Evolutionary conservation across 2,329 filamentous ascomycete genomes (phyloP), one percentile per base, ranked within the genome.

Genomic region (Paraphaeosphaeria minitans): DNA sequence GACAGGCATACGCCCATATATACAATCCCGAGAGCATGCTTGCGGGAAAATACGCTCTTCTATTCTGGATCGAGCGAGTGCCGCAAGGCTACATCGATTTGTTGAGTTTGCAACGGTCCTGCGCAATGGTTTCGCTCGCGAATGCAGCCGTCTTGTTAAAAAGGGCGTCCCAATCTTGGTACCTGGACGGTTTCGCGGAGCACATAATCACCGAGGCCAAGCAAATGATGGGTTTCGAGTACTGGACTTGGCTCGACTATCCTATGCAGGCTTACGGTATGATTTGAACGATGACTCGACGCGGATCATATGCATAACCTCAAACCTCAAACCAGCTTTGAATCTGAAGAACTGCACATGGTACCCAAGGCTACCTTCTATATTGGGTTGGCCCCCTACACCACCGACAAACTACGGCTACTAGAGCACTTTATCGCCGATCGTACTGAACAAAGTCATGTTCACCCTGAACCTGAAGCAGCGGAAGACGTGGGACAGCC

Each of bases 241-340:
- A 60, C 24, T n/a, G 60, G n/a, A 58, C 53, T 13, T 66, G 59
- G 61, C 62, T 67, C 6, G 57, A 62, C n/a, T 67, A 63, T 63
- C 65, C 65, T 21, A 21, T 65, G 54, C 27, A 35, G 10, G 47
- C 31, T 37, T 49, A 29, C 47, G 47, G 47, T n/a, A 35, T 49
- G 47, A 29, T 49, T 49, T 3, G 10, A 6, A 35, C 19, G 24
- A 27, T 27, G 24, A 27, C 24, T n/a, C n/a, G n/a, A n/a, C n/a
- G n/a, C n/a, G n/a, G n/a, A n/a, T n/a, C n/a, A n/a, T n/a, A n/a
- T n/a, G n/a, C n/a, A n/a, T n/a, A n/a, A n/a, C n/a, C n/a, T n/a
- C n/a, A n/a, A 27, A 27, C 24, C 24, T 27, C 29, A 35, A 21
- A 5, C 8, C 27, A 57, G 39, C 31, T 14, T 37, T 13, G 10